Percentiles rank a stretch among this genome's conserved stretches.
Evolutionary conservation across 2,329 filamentous ascomycete genomes (phyloP).

Genomic region (Alternaria viburni): DNA sequence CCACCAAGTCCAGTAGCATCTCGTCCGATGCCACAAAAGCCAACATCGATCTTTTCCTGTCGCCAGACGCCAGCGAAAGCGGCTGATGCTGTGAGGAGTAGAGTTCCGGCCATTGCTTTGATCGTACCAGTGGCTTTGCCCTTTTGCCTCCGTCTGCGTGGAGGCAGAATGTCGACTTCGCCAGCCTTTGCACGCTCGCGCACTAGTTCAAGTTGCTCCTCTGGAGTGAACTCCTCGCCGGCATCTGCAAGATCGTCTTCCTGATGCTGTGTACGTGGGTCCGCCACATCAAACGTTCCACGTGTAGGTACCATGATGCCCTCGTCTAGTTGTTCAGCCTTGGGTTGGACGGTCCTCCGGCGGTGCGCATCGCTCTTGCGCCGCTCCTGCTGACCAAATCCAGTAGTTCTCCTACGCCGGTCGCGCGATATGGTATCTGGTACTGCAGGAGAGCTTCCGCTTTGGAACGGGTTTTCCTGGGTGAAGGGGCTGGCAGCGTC

Average conservation of each 20-base stretch:
- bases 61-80: constrained; percentile 84
- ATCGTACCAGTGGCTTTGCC: constrained; percentile 57
- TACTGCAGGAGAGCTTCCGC: constrained; percentile 71
- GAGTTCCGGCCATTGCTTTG: constrained; percentile 71
- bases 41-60: constrained; percentile 94
- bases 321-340: constrained; percentile 57
- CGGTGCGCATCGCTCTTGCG: constrained; percentile 52
- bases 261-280: constrained; percentile 53
- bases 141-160: constrained; percentile 36
- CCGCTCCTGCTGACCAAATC: constrained; percentile 49
- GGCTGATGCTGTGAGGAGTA: constrained; percentile 72
- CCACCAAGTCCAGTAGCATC: constrained; percentile 64
- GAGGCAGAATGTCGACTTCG: constrained; percentile 57
- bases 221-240: constrained; percentile 92
- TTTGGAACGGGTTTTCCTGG: constrained; percentile 91
- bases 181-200: constrained; percentile 68
- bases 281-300: constrained; percentile 65
- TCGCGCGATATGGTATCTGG: constrained; percentile 47
- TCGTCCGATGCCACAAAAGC: constrained; percentile 85
- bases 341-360: constrained; percentile 52
- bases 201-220: constrained; percentile 80
- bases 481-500: constrained; percentile 74
- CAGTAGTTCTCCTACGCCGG: constrained; percentile 60
- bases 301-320: constrained; percentile 61
- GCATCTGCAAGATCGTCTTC: constrained; percentile 62